A percentile compares a stretch with the other conserved stretches of the same genome.
phyloP scores from a whole-genome alignment of 2,329 filamentous ascomycete genomes.

The Colletotrichum lindemuthianum region DNA sequence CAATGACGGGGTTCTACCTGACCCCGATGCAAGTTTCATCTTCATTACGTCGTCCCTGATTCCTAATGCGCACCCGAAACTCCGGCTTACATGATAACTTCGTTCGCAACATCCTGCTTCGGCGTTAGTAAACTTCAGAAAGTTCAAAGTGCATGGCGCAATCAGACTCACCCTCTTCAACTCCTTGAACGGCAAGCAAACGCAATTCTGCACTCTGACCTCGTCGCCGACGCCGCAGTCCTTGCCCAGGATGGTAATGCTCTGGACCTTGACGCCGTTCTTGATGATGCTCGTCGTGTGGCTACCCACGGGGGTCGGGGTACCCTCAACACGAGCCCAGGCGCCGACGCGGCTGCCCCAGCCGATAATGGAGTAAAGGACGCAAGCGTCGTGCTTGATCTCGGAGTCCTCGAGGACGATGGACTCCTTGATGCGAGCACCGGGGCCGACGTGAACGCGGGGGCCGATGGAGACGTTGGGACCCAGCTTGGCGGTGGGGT shows the following conservation, averaged over 20 bases:
- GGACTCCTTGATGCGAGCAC: slow-evolving; percentile 92
- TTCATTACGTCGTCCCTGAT: slow-evolving; percentile 29
- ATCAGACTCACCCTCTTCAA: slow-evolving; percentile 82
- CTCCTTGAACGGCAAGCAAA: slow-evolving; percentile 98
- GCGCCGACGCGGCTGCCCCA: slow-evolving; percentile 96
- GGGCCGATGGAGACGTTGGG: slow-evolving; percentile 97
- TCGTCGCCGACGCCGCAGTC: slow-evolving; percentile 95
- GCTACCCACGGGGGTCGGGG: slow-evolving; percentile 85
- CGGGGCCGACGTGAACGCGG: slow-evolving; percentile 84
- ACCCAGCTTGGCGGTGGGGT: slow-evolving; percentile 94
- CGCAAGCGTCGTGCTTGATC: slow-evolving; percentile 95
- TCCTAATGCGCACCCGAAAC: not conserved
- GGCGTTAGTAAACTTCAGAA: slow-evolving; percentile 40
- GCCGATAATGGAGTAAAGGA: slow-evolving; percentile 95
- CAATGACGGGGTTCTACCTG: slow-evolving; percentile 26
- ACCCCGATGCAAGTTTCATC: slow-evolving; percentile 29
- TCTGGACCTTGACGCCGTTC: slow-evolving; percentile 98
- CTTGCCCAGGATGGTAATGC: slow-evolving; percentile 96
- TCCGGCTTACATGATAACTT: slow-evolving; percentile 85
- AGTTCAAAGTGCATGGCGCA: not conserved
- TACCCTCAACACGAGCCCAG: slow-evolving; percentile 98
- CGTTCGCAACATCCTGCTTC: slow-evolving; percentile 81
- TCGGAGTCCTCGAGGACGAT: slow-evolving; percentile 95
- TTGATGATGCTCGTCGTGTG: slow-evolving; percentile 96
- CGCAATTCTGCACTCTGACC: slow-evolving; percentile 95